Evolutionary conservation across 306 rosid genomes (phyloP).

Genomic region (Ochetophila trinervis): DNA sequence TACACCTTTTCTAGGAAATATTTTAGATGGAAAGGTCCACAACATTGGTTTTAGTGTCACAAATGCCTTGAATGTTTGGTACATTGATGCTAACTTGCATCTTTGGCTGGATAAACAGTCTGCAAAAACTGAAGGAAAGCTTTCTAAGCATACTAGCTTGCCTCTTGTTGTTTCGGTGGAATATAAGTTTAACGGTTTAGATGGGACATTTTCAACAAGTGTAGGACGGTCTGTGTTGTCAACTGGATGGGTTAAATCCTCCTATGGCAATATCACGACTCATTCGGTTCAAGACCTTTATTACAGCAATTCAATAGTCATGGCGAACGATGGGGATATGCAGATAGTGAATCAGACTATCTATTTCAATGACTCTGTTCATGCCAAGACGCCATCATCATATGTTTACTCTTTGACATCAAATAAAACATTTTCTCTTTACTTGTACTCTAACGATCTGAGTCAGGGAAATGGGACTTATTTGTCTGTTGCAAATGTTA

Average conservation of each 20-base stretch:
- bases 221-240: constrained; percentile 48
- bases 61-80: constrained; percentile 80
- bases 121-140: constrained; percentile 43
- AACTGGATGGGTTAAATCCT: constrained; percentile 71
- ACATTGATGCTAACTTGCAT: constrained; percentile 70
- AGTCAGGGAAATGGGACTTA: constrained; percentile 35
- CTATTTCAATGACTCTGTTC: constrained; percentile 41
- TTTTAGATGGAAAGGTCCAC: constrained; percentile 62
- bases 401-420: constrained; percentile 23
- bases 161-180: constrained; percentile 45
- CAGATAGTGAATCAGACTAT: constrained; percentile 58
- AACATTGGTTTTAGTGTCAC: constrained; percentile 63
- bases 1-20: constrained; percentile 55
- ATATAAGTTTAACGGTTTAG: constrained; percentile 44
- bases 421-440: constrained; percentile 35
- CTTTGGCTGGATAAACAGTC: constrained; percentile 65
- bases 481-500: constrained; percentile 38
- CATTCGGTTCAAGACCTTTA: constrained; percentile 43
- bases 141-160: constrained; percentile 30
- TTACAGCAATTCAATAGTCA: constrained; percentile 46
- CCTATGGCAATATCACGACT: constrained; percentile 64
- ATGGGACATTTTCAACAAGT: constrained; percentile 54
- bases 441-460: constrained; percentile 27
- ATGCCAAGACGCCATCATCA: constrained; percentile 31
- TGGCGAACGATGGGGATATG: constrained; percentile 41